Conservation (phyloP, 1,284 basidiomycete species). For the Malassezia sympodialis region DNA sequence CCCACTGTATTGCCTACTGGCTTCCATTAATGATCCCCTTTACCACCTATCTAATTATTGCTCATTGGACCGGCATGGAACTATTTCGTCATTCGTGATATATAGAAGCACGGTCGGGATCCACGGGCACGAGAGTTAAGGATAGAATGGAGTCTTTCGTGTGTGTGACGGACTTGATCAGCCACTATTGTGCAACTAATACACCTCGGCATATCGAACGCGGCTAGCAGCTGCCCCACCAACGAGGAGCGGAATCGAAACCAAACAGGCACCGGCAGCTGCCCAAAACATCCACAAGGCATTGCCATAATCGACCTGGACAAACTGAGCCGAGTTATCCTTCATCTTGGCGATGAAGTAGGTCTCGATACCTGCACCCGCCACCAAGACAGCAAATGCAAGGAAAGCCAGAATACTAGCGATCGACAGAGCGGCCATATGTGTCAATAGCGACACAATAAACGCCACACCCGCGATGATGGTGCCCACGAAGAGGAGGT, state of each 20-base stretch:
- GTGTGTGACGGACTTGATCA: neutral
- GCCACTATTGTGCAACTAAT: neutral
- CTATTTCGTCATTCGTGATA: slow-evolving; percentile 7
- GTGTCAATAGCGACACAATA: slow-evolving; percentile 29
- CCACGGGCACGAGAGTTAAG: neutral
- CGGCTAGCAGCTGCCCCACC: slow-evolving; percentile 1
- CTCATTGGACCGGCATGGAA: slow-evolving; percentile 32
- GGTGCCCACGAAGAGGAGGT: slow-evolving; percentile 41
- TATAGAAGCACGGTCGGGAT: neutral
- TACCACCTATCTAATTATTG: slow-evolving; percentile 36
- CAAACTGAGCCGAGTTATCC: slow-evolving; percentile 16
- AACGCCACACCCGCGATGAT: slow-evolving; percentile 36
- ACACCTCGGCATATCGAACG: slow-evolving; percentile 1
- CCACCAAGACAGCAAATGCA: slow-evolving; percentile 27
- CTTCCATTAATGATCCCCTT: slow-evolving; percentile 36
- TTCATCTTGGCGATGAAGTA: slow-evolving; percentile 32
- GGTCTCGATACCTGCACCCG: slow-evolving; percentile 37
- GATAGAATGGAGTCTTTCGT: neutral
- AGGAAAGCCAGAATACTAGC: slow-evolving; percentile 33
- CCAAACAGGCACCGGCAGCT: slow-evolving; percentile 24
- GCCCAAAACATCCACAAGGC: slow-evolving; percentile 43
- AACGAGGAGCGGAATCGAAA: slow-evolving; percentile 22
- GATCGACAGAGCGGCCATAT: slow-evolving; percentile 35
- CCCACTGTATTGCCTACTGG: slow-evolving; percentile 22
- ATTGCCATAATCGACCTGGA: slow-evolving; percentile 32